A percentile compares a stretch with the other conserved stretches of the same genome.
Conservation (phyloP, 768 basidiomycete species). For the Hemileccinum impolitum region DNA sequence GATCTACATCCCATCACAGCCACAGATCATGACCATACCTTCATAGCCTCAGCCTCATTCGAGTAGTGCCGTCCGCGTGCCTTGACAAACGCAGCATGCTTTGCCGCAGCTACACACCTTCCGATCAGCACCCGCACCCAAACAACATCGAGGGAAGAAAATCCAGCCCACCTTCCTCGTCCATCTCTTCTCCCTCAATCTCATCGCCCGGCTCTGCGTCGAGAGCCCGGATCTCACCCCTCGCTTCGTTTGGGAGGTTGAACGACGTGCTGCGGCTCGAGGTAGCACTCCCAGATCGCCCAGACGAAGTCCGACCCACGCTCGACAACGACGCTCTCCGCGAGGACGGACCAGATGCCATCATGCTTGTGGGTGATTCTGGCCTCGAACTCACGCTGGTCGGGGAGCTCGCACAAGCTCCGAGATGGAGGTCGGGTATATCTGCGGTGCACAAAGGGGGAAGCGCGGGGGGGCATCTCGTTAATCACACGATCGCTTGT, state of each 20-base stretch:
- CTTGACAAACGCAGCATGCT: constrained; percentile 77
- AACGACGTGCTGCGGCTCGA: constrained; percentile 83
- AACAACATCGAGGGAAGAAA: not conserved
- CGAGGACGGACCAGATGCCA: constrained; percentile 66
- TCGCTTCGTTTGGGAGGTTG: constrained; percentile 69
- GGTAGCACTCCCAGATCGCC: constrained; percentile 59
- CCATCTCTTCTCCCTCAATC: constrained; percentile 79
- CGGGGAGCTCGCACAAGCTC: constrained; percentile 33
- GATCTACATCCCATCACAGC: not conserved
- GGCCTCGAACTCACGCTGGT: constrained; percentile 40
- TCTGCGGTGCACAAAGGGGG: constrained; percentile 43
- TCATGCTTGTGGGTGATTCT: constrained; percentile 57
- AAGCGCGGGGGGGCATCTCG: not conserved
- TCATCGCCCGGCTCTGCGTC: constrained; percentile 44
- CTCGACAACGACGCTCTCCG: constrained; percentile 75
- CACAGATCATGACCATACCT: constrained; percentile 44
- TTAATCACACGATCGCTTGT: not conserved
- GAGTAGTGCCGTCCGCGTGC: constrained; percentile 85
- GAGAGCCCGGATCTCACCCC: constrained; percentile 53
- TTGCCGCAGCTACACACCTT: constrained; percentile 60
- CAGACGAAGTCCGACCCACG: constrained; percentile 48
- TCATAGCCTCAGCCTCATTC: constrained; percentile 92
- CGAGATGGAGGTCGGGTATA: constrained; percentile 75
- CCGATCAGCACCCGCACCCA: constrained; percentile 1
- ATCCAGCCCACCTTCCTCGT: constrained; percentile 69